These are phyloP conservation scores for Ocimum tenuiflorum DNA, from an alignment of 257 asterid species.

Conservation along the genomic window DNA sequence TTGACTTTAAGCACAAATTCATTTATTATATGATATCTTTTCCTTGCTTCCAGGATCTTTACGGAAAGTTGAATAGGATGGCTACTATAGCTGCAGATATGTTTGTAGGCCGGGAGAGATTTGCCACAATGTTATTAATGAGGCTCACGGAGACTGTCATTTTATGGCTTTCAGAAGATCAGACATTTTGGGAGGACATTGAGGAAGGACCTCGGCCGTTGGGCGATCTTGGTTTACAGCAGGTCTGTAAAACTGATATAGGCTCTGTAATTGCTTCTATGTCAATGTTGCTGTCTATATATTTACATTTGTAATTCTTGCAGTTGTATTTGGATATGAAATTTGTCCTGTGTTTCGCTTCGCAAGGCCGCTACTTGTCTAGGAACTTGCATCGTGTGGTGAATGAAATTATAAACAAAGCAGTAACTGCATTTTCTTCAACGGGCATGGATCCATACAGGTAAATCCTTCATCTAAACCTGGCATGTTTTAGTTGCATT, in stretches of 20 bases:
- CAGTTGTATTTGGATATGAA: slow-evolving; percentile 98
- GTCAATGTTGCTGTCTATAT: neutral
- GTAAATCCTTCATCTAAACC: slow-evolving; percentile 30
- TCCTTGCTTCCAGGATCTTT: slow-evolving; percentile 66
- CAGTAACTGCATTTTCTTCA: slow-evolving; percentile 66
- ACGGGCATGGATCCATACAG: slow-evolving; percentile 92
- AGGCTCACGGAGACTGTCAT: slow-evolving; percentile 96
- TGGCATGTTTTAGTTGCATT: slow-evolving; percentile 2
- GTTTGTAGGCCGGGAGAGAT: slow-evolving; percentile 97
- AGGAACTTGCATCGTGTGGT: slow-evolving; percentile 82
- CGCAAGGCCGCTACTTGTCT: slow-evolving; percentile 93
- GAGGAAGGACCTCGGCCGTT: slow-evolving; percentile 84
- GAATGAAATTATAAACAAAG: slow-evolving; percentile 77
- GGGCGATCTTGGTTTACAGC: slow-evolving; percentile 88
- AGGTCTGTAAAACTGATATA: slow-evolving; percentile 46
- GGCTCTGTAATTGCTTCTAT: slow-evolving; percentile 2
- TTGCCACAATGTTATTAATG: slow-evolving; percentile 80
- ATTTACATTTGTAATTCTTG: slow-evolving; percentile 28
- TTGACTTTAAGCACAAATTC: neutral
- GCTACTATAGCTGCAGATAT: slow-evolving; percentile 78
- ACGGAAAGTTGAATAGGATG: slow-evolving; percentile 79
- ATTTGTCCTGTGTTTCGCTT: slow-evolving; percentile 86
- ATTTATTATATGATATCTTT: neutral
- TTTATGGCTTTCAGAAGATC: slow-evolving; percentile 94
- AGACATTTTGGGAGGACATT: slow-evolving; percentile 93